Evolutionary conservation across 1,284 basidiomycete species (phyloP).

Genomic region (Sporisorium sorghi): DNA sequence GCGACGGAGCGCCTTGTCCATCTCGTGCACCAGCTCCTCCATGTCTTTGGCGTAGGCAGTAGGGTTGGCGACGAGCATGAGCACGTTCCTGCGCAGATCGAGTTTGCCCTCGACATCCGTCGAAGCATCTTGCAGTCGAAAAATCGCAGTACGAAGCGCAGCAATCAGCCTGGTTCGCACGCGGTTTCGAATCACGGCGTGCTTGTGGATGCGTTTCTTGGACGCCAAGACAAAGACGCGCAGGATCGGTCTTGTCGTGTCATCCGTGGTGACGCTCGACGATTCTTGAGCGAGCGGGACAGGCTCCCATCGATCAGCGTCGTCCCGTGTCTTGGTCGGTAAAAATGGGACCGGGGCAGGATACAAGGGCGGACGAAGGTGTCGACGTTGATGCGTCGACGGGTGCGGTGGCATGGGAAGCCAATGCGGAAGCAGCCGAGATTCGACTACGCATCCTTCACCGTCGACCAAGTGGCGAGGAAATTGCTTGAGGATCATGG

Average conservation of each 20-base stretch:
- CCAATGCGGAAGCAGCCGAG: conserved; percentile 21
- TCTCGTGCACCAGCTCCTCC: conserved; percentile 16
- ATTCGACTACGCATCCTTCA: conserved; percentile 14
- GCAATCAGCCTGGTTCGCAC: conserved; percentile 42
- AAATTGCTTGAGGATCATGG: conserved; percentile 33
- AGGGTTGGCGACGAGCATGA: conserved; percentile 28
- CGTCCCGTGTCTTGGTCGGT: not conserved
- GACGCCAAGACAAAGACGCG: conserved; percentile 44
- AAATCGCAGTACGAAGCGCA: conserved; percentile 40
- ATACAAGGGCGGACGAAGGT: conserved; percentile 13
- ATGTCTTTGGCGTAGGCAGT: conserved; percentile 17
- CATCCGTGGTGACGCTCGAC: not conserved
- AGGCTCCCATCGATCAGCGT: conserved; percentile 22
- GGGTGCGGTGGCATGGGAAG: conserved; percentile 30
- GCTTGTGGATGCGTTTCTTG: conserved; percentile 61
- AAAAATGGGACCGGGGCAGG: not conserved
- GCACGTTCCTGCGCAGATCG: conserved; percentile 14
- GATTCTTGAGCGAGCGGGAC: not conserved
- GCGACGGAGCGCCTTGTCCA: conserved; percentile 13
- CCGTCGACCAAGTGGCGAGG: conserved; percentile 28
- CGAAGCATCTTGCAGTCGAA: not conserved
- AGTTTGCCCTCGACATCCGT: not conserved
- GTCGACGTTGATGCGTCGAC: conserved; percentile 34
- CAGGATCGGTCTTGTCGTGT: conserved; percentile 15
- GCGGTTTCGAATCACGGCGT: conserved; percentile 55